Base-by-base conservation (phyloP, 768 basidiomycete genomes). In the Suillus decipiens region DNA sequence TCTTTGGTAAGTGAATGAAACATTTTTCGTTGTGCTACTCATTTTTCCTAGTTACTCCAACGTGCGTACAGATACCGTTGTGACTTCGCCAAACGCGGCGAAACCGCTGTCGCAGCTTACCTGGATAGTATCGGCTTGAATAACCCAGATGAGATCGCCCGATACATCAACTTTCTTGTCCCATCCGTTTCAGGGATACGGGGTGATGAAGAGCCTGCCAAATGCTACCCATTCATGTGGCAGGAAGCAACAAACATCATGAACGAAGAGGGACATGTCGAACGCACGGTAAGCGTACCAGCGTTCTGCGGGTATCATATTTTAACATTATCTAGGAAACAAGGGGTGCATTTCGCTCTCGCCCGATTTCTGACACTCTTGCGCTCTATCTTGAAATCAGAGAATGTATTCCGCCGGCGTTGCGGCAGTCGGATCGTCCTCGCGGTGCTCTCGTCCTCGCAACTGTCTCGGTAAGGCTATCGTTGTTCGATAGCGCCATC, bases 211-310 rank as follows among this genome's bases (percentile, higher is more conserved):
- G 11, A 22, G 11, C 22, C n/a, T 22, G 45, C n/a, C 2, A 11
- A 22, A 47, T 47, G 45, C 45, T 47, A 47, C 45, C 45, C 45
- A 22, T 47, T 47, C n/a, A 47, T 47, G 45, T 47, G 45, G 45
- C n/a, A 12, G 22, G 45, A 47, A 47, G n/a, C 45, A 5, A 47
- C 12, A 22, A 22, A 6, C 10, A 47, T 47, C 22, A 47, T 47
- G 45, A 22, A 47, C 45, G 45, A 12, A 22, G 45, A 47, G 5
- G 45, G 45, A 47, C 10, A 11, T 47, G 22, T 47, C 45, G 45
- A 47, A 12, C 45, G n/a, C 45, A 47, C n/a, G 5, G 45, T 47
- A 5, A 22, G 45, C 22, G 6, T 47, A 22, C n/a, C 45, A 47
- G 22, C n/a, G n/a, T 47, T 47, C n/a, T 12, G 5, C 45, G 22